Evolutionary conservation across 2,329 filamentous ascomycete genomes (phyloP).

Genomic region (Pestalotiopsis sp.): DNA sequence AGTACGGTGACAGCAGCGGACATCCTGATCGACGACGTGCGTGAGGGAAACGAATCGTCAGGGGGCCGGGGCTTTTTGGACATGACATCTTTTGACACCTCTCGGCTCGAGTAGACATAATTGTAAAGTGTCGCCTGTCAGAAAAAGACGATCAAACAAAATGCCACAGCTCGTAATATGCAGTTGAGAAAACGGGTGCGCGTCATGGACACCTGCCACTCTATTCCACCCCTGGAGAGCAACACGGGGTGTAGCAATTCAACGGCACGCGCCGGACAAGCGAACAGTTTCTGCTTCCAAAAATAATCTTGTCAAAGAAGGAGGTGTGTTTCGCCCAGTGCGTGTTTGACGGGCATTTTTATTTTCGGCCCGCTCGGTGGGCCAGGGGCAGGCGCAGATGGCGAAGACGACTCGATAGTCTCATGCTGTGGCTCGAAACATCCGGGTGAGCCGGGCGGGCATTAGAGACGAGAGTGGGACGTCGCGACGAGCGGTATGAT

Average conservation of each 20-base stretch:
- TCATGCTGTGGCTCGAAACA: background rate
- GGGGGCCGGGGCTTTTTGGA: background rate
- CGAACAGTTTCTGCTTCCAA: background rate
- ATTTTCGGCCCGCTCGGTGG: background rate
- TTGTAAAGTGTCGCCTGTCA: background rate
- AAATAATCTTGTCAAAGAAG: background rate
- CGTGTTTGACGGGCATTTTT: background rate
- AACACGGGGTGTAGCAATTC: background rate
- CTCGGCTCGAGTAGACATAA: background rate
- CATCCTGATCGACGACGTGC: no score
- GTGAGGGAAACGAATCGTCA: background rate
- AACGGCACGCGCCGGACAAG: no score
- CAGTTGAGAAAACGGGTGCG: no score
- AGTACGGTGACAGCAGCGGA: no score
- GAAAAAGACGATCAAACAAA: background rate
- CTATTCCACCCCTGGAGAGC: background rate
- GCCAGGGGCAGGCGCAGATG: background rate
- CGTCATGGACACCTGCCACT: no score
- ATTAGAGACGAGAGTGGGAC: background rate
- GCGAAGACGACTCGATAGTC: background rate
- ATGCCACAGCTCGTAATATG: background rate
- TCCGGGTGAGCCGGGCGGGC: background rate
- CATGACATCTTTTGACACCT: background rate
- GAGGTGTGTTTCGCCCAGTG: background rate
- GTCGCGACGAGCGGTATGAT: background rate